Conservation (phyloP, 2,329 filamentous ascomycete species). For the Cercospora berteroae region DNA sequence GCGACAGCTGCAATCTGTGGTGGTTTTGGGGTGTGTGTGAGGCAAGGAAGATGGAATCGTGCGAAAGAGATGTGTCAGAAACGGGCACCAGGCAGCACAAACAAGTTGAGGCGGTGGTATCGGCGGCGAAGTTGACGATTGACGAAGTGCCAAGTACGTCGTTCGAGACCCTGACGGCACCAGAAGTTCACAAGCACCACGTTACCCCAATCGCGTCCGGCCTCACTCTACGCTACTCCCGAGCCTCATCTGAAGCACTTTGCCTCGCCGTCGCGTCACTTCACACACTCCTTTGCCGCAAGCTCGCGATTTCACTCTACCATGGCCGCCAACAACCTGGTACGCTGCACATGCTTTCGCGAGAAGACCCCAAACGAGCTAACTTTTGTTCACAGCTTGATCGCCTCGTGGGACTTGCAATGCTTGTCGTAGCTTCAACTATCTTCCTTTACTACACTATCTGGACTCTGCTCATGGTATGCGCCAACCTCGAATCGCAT, state of each 20-base stretch:
- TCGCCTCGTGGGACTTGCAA: slow-evolving; percentile 74
- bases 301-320: background rate
- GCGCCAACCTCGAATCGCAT: background rate
- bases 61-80: background rate
- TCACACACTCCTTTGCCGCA: slow-evolving; percentile 7
- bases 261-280: background rate
- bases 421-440: slow-evolving; percentile 70
- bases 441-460: slow-evolving; percentile 91
- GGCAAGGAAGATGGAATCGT: background rate
- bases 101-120: background rate
- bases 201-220: slow-evolving; percentile 1
- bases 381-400: slow-evolving; percentile 65
- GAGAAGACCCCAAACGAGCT: background rate
- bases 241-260: background rate
- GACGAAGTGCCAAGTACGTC: slow-evolving; percentile 3
- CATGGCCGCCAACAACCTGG: slow-evolving; percentile 27
- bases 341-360: slow-evolving; percentile 2
- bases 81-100: background rate
- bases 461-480: slow-evolving; percentile 96
- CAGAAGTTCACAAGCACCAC: slow-evolving; percentile 2
- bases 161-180: background rate
- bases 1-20: background rate
- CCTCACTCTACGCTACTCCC: background rate
- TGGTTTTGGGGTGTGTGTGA: background rate
- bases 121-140: background rate